Conservation (phyloP, 2,329 filamentous ascomycete genomes). For the Pseudogymnoascus sp. region DNA sequence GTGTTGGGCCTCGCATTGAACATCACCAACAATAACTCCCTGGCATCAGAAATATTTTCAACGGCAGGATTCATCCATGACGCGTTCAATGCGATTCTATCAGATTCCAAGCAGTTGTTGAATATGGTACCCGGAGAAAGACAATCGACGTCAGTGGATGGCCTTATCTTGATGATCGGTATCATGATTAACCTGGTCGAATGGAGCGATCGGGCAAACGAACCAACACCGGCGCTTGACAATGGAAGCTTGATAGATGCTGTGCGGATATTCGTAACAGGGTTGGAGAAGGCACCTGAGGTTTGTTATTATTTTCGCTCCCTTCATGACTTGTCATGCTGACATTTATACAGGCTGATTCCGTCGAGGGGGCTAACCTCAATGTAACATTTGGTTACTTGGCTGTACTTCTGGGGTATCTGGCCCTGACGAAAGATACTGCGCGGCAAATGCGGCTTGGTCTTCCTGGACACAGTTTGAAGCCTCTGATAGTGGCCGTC, state of each 20-base stretch:
- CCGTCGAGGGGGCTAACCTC: slow-evolving; percentile 66
- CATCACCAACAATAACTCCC: slow-evolving; percentile 72
- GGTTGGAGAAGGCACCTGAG: slow-evolving; percentile 58
- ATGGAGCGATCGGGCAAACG: slow-evolving; percentile 45
- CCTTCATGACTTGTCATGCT: slow-evolving; percentile 9
- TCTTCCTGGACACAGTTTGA: slow-evolving; percentile 42
- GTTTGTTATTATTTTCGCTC: slow-evolving; percentile 42
- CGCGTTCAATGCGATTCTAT: slow-evolving; percentile 45
- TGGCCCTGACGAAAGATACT: slow-evolving; percentile 54
- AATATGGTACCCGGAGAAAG: slow-evolving; percentile 42
- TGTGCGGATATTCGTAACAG: slow-evolving; percentile 59
- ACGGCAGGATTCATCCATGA: slow-evolving; percentile 47
- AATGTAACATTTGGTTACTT: slow-evolving; percentile 85
- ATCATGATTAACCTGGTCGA: slow-evolving; percentile 85
- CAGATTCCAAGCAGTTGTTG: slow-evolving; percentile 43
- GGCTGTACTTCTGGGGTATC: slow-evolving; percentile 73
- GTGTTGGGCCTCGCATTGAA: slow-evolving; percentile 69
- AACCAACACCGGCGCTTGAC: slow-evolving; percentile 14
- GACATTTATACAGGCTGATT: slow-evolving; percentile 49
- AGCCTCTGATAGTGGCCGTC: slow-evolving; percentile 48
- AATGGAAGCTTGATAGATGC: slow-evolving; percentile 50
- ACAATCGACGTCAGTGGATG: slow-evolving; percentile 54
- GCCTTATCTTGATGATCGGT: slow-evolving; percentile 70
- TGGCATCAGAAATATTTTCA: slow-evolving; percentile 63
- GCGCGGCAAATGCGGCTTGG: slow-evolving; percentile 35